Evolutionary conservation across 345 rosid species (phyloP).

Genomic region (Acer campestre): DNA sequence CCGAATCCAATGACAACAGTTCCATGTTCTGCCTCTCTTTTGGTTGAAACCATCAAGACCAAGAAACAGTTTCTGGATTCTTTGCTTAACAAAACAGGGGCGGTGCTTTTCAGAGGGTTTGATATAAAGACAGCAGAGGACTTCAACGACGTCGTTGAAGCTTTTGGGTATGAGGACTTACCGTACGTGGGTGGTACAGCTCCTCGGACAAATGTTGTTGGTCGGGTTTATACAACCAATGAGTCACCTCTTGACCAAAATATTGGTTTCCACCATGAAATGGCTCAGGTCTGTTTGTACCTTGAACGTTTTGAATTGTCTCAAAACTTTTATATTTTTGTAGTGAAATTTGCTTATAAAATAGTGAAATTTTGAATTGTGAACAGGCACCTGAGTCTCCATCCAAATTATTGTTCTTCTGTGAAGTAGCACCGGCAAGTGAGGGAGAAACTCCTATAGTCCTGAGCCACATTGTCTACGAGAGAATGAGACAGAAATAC

Average conservation of each 20-base stretch:
- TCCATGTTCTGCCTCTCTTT: constrained; percentile 30
- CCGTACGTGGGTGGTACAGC: constrained; percentile 93
- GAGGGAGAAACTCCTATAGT: constrained; percentile 95
- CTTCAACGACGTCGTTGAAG: constrained; percentile 84
- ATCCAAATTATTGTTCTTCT: constrained; percentile 81
- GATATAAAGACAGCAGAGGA: constrained; percentile 58
- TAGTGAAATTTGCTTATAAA: no score
- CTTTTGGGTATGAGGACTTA: constrained; percentile 87
- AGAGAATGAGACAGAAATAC: constrained; percentile 65
- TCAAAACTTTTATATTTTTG: no score
- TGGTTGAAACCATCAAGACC: constrained; percentile 41
- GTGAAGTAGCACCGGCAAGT: constrained; percentile 77
- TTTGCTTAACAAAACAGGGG: constrained; percentile 61
- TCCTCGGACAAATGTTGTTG: constrained; percentile 77
- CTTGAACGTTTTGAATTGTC: no score
- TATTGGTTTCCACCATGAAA: constrained; percentile 91
- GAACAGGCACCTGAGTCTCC: constrained; percentile 83
- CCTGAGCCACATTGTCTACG: constrained; percentile 75
- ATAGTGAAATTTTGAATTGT: background rate
- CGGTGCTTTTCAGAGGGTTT: constrained; percentile 73
- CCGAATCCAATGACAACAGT: constrained; percentile 30
- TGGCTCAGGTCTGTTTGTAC: constrained; percentile 68
- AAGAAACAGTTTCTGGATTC: constrained; percentile 61
- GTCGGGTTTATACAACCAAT: constrained; percentile 89
- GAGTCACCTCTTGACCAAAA: constrained; percentile 95